Conservation (phyloP, 176 grass and related monocot species). For the Carex parvula region DNA sequence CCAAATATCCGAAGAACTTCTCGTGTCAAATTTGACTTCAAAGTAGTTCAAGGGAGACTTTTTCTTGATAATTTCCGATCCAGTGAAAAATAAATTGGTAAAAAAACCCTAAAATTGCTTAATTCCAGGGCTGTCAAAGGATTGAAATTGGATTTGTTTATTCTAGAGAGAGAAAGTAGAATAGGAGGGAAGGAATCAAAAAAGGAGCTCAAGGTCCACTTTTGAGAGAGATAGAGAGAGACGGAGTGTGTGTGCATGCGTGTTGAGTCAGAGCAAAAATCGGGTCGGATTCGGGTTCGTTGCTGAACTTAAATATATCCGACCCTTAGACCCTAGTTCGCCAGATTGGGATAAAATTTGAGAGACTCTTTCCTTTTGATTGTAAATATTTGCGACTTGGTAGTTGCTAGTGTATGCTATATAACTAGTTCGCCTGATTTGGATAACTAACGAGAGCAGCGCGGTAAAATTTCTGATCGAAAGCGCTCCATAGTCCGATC, state of each 20-base stretch:
- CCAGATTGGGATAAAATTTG: neutral
- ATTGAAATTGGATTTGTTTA: slow-evolving; percentile 24
- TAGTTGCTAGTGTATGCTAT: too few species aligned
- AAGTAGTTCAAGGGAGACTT: neutral
- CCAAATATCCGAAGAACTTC: slow-evolving; percentile 8
- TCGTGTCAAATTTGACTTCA: slow-evolving; percentile 14
- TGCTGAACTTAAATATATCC: neutral
- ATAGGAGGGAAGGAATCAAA: slow-evolving; percentile 16
- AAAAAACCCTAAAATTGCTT: slow-evolving; percentile 4
- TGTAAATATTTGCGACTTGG: too few species aligned
- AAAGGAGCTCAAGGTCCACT: slow-evolving; percentile 13
- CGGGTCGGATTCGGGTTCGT: neutral
- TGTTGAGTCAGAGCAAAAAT: neutral
- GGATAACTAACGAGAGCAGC: too few species aligned
- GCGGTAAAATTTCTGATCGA: too few species aligned
- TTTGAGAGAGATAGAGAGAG: neutral
- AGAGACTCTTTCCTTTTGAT: too few species aligned
- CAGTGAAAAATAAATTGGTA: neutral
- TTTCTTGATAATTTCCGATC: neutral
- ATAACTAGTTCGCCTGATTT: too few species aligned
- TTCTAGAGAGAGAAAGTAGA: slow-evolving; percentile 22
- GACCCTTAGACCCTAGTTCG: neutral
- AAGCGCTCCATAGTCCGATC: neutral
- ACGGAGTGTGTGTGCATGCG: neutral
- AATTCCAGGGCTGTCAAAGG: slow-evolving; percentile 9